These are phyloP conservation scores for Typha latifolia DNA, from an alignment of 176 grass and related monocot genomes.

Conservation along the genomic window DNA sequence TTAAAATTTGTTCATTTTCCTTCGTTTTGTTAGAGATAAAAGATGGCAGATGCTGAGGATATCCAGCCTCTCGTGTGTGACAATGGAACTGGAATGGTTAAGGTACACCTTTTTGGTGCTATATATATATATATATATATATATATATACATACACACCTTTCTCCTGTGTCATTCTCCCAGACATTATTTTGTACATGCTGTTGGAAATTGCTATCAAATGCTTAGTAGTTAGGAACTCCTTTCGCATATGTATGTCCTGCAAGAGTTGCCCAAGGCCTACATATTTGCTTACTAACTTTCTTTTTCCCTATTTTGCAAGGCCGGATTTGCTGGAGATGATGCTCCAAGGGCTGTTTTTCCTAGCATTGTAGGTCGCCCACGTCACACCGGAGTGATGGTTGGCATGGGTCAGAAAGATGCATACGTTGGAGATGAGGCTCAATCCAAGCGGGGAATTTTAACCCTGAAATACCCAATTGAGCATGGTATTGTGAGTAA, in stretches of 20 bases:
- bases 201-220: background rate
- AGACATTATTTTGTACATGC: background rate
- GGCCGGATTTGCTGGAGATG: slow-evolving; percentile 6
- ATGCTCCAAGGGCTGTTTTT: slow-evolving; percentile 1
- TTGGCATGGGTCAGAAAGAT: slow-evolving; percentile 5
- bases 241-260: background rate
- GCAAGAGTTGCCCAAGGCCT: background rate
- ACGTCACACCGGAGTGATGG: slow-evolving; percentile 2
- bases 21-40: background rate
- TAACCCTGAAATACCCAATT: background rate
- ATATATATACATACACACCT: background rate
- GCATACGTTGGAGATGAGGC: slow-evolving; percentile 2
- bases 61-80: background rate
- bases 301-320: background rate
- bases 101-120: background rate
- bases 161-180: background rate
- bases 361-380: slow-evolving; percentile 3
- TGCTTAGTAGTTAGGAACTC: background rate
- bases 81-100: slow-evolving; percentile 4
- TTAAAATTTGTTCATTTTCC: background rate
- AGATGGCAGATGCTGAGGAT: slow-evolving; percentile 1
- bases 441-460: slow-evolving; percentile 1
- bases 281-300: background rate
- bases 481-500: slow-evolving; percentile 3
- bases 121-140: too few relatives aligned